A percentile compares a stretch with the other conserved stretches of the same genome.
Evolutionary conservation across 257 asterid genomes (phyloP).

Genomic region (Salvia splendens): DNA sequence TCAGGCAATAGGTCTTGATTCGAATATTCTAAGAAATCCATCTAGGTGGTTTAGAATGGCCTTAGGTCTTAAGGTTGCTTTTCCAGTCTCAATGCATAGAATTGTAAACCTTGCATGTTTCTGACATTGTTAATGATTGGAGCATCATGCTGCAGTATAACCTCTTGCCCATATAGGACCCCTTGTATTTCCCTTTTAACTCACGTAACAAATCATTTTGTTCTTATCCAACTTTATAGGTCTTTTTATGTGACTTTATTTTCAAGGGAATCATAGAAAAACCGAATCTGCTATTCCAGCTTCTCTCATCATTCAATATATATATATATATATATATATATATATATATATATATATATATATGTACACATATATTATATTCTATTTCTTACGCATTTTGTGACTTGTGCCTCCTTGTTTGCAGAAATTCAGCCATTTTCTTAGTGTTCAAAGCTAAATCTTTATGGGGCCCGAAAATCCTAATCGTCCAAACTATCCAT

Average conservation of each 20-base stretch:
- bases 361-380: not conserved
- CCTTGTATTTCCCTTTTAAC: not conserved
- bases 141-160: not conserved
- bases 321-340: not conserved
- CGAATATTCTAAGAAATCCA: not conserved
- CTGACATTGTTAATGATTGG: not conserved
- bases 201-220: not conserved
- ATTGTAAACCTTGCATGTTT: not conserved
- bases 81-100: not conserved
- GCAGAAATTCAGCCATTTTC: constrained; percentile 42
- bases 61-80: not conserved
- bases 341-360: not conserved
- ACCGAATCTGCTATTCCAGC: constrained; percentile 5
- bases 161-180: not conserved
- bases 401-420: constrained; percentile 27
- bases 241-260: constrained; percentile 9
- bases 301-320: not conserved
- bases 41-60: not conserved
- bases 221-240: not conserved
- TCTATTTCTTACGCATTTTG: constrained; percentile 11
- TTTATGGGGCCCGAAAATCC: constrained; percentile 76
- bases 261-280: constrained; percentile 5
- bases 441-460: constrained; percentile 36
- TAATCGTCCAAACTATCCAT: constrained; percentile 51
- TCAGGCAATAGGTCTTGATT: not conserved